Evolutionary conservation across 768 basidiomycete genomes (phyloP).

Genomic region (Mycena albidolilacea): DNA sequence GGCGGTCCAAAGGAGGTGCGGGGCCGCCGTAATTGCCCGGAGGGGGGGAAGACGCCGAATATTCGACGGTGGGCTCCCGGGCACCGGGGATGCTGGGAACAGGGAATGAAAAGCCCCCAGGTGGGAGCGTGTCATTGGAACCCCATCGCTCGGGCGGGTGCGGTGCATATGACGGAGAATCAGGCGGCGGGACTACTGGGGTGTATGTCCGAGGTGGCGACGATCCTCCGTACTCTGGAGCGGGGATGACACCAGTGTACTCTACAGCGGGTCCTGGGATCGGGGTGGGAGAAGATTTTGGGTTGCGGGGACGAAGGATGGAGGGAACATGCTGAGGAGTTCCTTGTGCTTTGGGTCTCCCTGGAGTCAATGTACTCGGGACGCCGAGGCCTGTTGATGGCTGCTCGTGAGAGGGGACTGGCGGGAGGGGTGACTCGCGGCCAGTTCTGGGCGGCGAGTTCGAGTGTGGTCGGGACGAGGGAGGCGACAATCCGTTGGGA

Average conservation of each 20-base stretch:
- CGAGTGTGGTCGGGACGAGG: conserved; percentile 39
- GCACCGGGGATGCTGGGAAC: conserved; percentile 42
- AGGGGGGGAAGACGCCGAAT: conserved; percentile 28
- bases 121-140: conserved; percentile 19
- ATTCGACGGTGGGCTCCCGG: conserved; percentile 23
- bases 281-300: conserved; percentile 40
- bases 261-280: conserved; percentile 41
- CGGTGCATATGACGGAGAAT: conserved; percentile 17
- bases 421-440: conserved; percentile 55
- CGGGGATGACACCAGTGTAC: conserved; percentile 33
- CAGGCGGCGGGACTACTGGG: conserved; percentile 26
- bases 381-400: conserved; percentile 35
- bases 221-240: conserved; percentile 19
- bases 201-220: conserved; percentile 32
- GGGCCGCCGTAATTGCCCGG: conserved; percentile 23
- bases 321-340: conserved; percentile 51
- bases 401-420: conserved; percentile 52
- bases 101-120: conserved; percentile 50
- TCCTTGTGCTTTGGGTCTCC: conserved; percentile 41
- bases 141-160: conserved; percentile 30
- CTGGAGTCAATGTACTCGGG: conserved; percentile 41
- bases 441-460: conserved; percentile 39
- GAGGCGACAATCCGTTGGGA: conserved; percentile 43
- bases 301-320: conserved; percentile 59
- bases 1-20: conserved; percentile 5